These are phyloP conservation scores for Scalesia atractyloides DNA, from an alignment of 129 eudicot species.

Conservation along the genomic window DNA sequence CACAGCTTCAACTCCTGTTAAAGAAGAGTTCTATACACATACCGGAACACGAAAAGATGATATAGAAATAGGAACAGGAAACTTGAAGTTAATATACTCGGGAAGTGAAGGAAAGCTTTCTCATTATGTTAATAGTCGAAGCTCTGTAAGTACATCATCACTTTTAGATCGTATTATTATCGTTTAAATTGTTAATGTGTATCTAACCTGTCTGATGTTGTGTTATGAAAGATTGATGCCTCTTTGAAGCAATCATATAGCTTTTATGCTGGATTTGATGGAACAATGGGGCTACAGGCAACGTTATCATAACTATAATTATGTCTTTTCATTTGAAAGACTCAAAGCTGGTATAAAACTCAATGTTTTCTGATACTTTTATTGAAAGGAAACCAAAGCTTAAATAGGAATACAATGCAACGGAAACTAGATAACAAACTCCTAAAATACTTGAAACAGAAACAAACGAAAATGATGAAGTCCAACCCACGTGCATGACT, in stretches of 20 bases:
- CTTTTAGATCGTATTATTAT: background rate
- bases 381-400: no score
- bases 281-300: constrained; percentile 62
- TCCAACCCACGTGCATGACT: no score
- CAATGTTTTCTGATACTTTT: no score
- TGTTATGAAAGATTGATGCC: constrained; percentile 52
- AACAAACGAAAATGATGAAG: no score
- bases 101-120: constrained; percentile 61
- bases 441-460: no score
- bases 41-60: constrained; percentile 35
- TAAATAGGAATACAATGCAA: no score
- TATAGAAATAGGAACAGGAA: constrained; percentile 69
- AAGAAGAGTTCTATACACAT: constrained; percentile 31
- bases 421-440: no score
- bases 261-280: constrained; percentile 67
- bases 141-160: constrained; percentile 48
- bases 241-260: constrained; percentile 66
- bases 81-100: constrained; percentile 70
- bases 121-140: constrained; percentile 60
- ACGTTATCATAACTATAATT: background rate
- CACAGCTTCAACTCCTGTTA: constrained; percentile 51
- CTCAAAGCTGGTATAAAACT: no score
- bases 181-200: background rate
- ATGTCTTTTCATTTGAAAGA: no score
- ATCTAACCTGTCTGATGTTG: constrained; percentile 18